Percentiles rank a stretch among this genome's conserved stretches.
Evolutionary conservation across 768 basidiomycete species (phyloP).

Genomic region (Trichaptum fuscoviolaceum): DNA sequence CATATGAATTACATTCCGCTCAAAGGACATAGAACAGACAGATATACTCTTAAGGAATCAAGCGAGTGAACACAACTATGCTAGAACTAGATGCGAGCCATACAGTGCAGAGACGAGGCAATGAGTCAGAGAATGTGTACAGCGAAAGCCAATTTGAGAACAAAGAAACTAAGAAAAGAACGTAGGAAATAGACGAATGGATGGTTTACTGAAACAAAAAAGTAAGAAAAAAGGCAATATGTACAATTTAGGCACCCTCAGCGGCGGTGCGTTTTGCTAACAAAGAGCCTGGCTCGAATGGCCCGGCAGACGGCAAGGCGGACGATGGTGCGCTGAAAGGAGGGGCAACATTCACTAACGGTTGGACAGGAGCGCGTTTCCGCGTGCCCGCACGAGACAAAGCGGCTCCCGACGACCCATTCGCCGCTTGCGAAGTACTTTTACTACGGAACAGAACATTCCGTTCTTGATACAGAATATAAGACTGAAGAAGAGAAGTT

Average conservation of each 20-base stretch:
- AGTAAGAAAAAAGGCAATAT: neutral
- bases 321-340: slow-evolving; percentile 26
- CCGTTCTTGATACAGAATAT: slow-evolving; percentile 76
- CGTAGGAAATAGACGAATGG: neutral
- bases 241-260: slow-evolving; percentile 2
- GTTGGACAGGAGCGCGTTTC: slow-evolving; percentile 35
- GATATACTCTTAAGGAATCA: neutral
- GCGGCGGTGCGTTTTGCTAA: slow-evolving; percentile 40
- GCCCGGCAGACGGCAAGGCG: slow-evolving; percentile 29
- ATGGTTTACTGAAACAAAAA: neutral
- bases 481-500: slow-evolving; percentile 47
- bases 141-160: neutral
- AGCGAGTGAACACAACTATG: neutral
- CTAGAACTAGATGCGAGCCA: neutral
- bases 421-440: slow-evolving; percentile 12
- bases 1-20: neutral
- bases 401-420: slow-evolving; percentile 19
- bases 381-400: slow-evolving; percentile 34
- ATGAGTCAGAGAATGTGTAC: neutral
- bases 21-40: neutral
- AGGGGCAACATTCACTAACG: slow-evolving; percentile 44
- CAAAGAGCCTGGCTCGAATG: slow-evolving; percentile 75
- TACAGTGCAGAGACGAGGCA: neutral
- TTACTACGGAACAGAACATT: slow-evolving; percentile 55
- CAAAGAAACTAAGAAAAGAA: neutral